A percentile compares a stretch with the other conserved stretches of the same genome.
Conservation (phyloP, 1,284 basidiomycete genomes). For the Apiotrichum brassicae region DNA sequence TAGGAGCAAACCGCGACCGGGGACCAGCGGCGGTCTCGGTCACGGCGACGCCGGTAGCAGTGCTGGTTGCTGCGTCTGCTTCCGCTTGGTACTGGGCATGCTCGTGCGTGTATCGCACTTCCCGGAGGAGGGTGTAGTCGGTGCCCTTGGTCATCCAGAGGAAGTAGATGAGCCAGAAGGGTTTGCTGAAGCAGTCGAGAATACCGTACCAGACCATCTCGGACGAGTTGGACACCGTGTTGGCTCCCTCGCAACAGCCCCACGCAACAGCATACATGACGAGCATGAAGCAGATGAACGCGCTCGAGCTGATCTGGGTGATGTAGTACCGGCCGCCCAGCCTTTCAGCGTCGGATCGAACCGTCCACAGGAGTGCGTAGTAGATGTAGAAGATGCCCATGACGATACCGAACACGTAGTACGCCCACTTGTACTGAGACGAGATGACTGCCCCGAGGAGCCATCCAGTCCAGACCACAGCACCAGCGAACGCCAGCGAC, state of each 20-base stretch:
- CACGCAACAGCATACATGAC: constrained; percentile 52
- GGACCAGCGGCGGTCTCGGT: constrained; percentile 10
- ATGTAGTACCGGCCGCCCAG: constrained; percentile 42
- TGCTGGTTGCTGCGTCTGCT: neutral
- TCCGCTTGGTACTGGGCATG: neutral
- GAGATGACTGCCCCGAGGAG: constrained; percentile 53
- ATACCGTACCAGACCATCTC: constrained; percentile 57
- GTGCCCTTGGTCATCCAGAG: constrained; percentile 20
- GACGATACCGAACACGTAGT: constrained; percentile 50
- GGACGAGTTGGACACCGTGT: constrained; percentile 39
- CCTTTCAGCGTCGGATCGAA: constrained; percentile 25
- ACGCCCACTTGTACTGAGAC: constrained; percentile 53
- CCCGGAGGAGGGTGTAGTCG: constrained; percentile 31
- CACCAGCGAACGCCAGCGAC: constrained; percentile 50
- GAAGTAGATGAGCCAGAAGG: constrained; percentile 29
- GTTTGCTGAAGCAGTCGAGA: constrained; percentile 56
- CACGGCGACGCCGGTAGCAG: neutral
- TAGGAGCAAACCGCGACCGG: neutral
- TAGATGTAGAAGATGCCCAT: constrained; percentile 52
- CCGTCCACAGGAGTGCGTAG: constrained; percentile 46
- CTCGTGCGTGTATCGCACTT: constrained; percentile 25
- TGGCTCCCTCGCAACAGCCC: constrained; percentile 47
- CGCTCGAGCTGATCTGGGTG: constrained; percentile 35
- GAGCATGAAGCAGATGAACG: constrained; percentile 51
- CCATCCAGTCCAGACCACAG: constrained; percentile 51